phyloP scores from a whole-genome alignment of 139 green algal genomes.

The Chlorella sp. region DNA sequence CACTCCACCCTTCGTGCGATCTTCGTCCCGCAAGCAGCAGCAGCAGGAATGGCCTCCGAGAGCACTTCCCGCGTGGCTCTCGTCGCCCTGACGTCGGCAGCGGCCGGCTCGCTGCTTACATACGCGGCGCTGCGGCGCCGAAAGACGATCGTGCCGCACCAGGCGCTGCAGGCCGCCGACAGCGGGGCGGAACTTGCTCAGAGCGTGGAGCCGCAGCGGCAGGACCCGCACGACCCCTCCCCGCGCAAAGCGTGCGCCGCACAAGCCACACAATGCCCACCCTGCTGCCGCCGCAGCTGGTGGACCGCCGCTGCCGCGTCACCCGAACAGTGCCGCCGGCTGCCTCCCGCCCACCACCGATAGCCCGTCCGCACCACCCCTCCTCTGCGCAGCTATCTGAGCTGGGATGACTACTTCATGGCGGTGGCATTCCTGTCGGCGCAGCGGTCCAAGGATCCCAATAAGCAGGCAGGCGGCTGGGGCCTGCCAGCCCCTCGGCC shows the following conservation, averaged over 20 bases:
- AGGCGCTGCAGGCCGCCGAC: neutral
- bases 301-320: too few relatives aligned
- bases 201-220: neutral
- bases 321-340: too few relatives aligned
- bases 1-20: neutral
- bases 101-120: slow-evolving; percentile 25
- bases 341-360: neutral
- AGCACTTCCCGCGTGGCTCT: slow-evolving; percentile 9
- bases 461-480: slow-evolving; percentile 87
- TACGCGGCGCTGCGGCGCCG: slow-evolving; percentile 5
- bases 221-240: slow-evolving; percentile 40
- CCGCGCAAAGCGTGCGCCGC: slow-evolving; percentile 26
- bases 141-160: neutral
- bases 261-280: neutral
- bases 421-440: slow-evolving; percentile 93
- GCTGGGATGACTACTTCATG: slow-evolving; percentile 99
- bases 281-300: neutral
- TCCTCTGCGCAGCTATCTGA: slow-evolving; percentile 76
- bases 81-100: slow-evolving; percentile 24
- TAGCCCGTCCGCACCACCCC: too few relatives aligned
- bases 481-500: too few relatives aligned
- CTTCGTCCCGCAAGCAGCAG: neutral
- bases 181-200: neutral
- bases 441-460: slow-evolving; percentile 96
- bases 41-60: neutral